Evolutionary conservation across 768 basidiomycete species (phyloP), one percentile per base, ranked within the genome.

Genomic region (Butyriboletus loyo): DNA sequence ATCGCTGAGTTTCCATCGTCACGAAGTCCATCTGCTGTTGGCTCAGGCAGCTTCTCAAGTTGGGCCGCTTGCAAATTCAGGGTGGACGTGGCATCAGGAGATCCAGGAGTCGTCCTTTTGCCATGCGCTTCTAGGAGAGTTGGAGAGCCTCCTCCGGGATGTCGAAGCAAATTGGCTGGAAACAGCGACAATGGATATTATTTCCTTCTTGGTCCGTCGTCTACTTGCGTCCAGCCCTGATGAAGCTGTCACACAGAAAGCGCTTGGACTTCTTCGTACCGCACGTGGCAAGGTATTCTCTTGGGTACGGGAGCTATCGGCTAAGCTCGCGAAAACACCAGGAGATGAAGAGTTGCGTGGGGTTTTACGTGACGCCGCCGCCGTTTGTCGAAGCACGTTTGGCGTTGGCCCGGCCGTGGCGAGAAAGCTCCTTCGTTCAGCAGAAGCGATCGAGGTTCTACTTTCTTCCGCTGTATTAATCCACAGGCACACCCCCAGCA

Each of bases 161-260:
- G 59, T 80, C 17, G 57, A 66, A 52, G 66, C 50, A 4, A 80
- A 75, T 49, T 81, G 80, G 79, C 59, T 68, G 38, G 65, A 73
- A 56, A 5, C 60, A 63, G n/a, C n/a, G n/a, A n/a, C n/a, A n/a
- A n/a, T n/a, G n/a, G n/a, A n/a, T n/a, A n/a, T n/a, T n/a, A n/a
- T n/a, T n/a, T n/a, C n/a, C n/a, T n/a, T n/a, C n/a, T n/a, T n/a
- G n/a, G n/a, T n/a, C 8, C 56, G 59, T 50, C 75, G 79, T 22
- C 51, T 79, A 4, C 60, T 77, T 32, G 61, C 69, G 0, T 69
- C 71, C 25, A 50, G 45, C n/a, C 42, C 19, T 7, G 22, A 46
- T 27, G 17, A 32, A 5, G 25, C 19, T 7, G 32, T 73, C 24
- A 54, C 63, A n/a, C 9, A 39, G 15, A 43, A 52, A 1, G 63